Evolutionary conservation across 2,329 filamentous ascomycete genomes (phyloP), one percentile per base, ranked within the genome.

Genomic region (Tolypocladium ophioglossoides): DNA sequence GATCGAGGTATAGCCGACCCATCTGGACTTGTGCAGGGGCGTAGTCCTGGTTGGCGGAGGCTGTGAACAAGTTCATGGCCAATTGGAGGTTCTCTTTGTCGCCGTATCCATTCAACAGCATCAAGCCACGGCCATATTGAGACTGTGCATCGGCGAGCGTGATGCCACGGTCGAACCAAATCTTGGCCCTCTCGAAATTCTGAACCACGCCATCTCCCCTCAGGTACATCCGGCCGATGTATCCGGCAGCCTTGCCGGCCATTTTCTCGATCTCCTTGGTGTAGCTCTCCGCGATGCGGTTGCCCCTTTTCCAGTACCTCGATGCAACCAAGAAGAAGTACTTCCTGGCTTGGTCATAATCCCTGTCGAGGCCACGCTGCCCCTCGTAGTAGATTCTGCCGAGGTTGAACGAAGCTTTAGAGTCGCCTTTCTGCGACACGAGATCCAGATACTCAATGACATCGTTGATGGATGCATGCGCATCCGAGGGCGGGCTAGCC

Each of bases 361-460:
- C 87, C 22, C 84, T 80, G 52, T 87, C 84, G 44, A 95, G 75
- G 0, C 83, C 84, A 54, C 87, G 79, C 54, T 89, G 84, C 0
- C 91, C 91, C 55, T 96, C 91, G 64, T 96, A 96, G 67, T 95
- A 88, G 57, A 95, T 81, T 59, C 89, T 84, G 3, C 89, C 91
- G 0, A 96, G 75, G 57, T 88, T 91, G 63, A 91, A 91, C 0
- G 89, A 92, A 1, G 91, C 89, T 66, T 89, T 91, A 54, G 89
- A 82, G 64, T 96, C 90, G 12, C 91, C 91, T 67, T 95, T 95
- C 56, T 91, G 84, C 7, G 90, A 90, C 78, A 95, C 86, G 44
- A 96, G 78, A 63, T 96, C 89, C 60, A 96, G 76, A 62, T 96
- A 99, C 67, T 99, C 94, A 56, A 99, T 83, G 18, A 97, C 87